A percentile compares a stretch with the other conserved stretches of the same genome.
These are phyloP conservation scores for Pinus albicaulis DNA, from an alignment of 75 land plant genomes.

Conservation along the genomic window DNA sequence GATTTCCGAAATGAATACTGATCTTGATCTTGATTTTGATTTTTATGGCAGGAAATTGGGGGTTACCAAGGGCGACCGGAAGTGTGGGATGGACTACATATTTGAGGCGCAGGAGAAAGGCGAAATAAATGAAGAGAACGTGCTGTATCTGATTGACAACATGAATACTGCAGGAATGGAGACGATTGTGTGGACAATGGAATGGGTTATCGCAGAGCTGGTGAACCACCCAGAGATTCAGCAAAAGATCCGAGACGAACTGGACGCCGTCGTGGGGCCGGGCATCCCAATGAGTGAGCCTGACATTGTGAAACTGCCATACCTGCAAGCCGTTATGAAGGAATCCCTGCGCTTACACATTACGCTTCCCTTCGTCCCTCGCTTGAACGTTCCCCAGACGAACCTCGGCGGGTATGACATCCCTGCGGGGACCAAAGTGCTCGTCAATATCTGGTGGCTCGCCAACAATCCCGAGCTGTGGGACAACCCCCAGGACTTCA, in stretches of 20 bases:
- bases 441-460: slow-evolving; percentile 47
- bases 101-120: slow-evolving; percentile 17
- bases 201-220: slow-evolving; percentile 52
- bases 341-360: slow-evolving; percentile 26
- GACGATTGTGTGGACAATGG: slow-evolving; percentile 52
- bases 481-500: slow-evolving; percentile 30
- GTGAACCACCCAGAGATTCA: slow-evolving; percentile 28
- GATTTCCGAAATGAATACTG: too few relatives aligned
- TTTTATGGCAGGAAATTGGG: slow-evolving; percentile 10
- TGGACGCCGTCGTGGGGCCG: slow-evolving; percentile 20
- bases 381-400: slow-evolving; percentile 32
- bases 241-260: slow-evolving; percentile 24
- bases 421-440: slow-evolving; percentile 27
- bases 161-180: slow-evolving; percentile 48
- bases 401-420: slow-evolving; percentile 22
- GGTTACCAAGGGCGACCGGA: not conserved
- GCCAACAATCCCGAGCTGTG: slow-evolving; percentile 29
- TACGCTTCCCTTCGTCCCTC: slow-evolving; percentile 61
- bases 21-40: too few relatives aligned
- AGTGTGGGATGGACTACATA: slow-evolving; percentile 14
- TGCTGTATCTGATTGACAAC: slow-evolving; percentile 30
- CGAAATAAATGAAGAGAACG: slow-evolving; percentile 35
- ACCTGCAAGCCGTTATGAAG: slow-evolving; percentile 22
- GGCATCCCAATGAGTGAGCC: slow-evolving; percentile 21
- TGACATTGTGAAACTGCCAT: slow-evolving; percentile 17